Evolutionary conservation across 1,139 yeast species (phyloP), one percentile per base, ranked within the genome.

Genomic region (Kluyveromyces sp.): DNA sequence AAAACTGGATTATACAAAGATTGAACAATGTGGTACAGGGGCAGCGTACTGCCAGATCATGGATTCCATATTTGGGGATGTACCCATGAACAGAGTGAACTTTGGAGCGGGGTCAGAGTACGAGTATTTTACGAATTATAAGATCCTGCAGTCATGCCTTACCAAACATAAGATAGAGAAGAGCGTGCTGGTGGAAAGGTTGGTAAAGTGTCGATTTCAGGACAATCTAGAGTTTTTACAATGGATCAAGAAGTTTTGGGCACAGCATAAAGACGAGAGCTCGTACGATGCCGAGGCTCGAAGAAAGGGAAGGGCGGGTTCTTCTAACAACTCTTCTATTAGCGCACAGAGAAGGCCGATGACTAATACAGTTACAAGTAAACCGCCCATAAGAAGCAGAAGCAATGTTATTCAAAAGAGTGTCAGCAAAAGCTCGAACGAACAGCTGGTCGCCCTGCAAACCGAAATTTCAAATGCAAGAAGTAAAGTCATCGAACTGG

Each of bases 1-100:
- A 36, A 75, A 74, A 42, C 64, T 88, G 35, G 72, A 79, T 50
- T 77, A 84, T 55, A 72, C 79, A 42, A 87, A 84, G 57, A 83
- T 92, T 2, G 98, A 94, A 60, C 92, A 88, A 63, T 83, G 96
- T 60, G 99, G 99, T 16, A 79, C 83, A 2, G 99, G 99, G 2
- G 96, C 95, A 0, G 94, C 87, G 2, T 89, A 85, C 62, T 88
- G 97, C 64, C 96, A 89, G 64, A 74, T 92, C 41, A 74, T 89
- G 70, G 96, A 92, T 64, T 78, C 89, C 19, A 78, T 92, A 26
- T 84, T 74, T 56, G 80, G 83, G 19, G 95, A 86, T 52, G 73
- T 89, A 13, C 92, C 95, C 3, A 77, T 88, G 82, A 60, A 68
- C 43, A 77, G 82, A 53, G 92, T 89, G 48, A 78, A 76, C 58